Conservation (phyloP, 176 grass and related monocot species). For the Rhynchospora tenuis region DNA sequence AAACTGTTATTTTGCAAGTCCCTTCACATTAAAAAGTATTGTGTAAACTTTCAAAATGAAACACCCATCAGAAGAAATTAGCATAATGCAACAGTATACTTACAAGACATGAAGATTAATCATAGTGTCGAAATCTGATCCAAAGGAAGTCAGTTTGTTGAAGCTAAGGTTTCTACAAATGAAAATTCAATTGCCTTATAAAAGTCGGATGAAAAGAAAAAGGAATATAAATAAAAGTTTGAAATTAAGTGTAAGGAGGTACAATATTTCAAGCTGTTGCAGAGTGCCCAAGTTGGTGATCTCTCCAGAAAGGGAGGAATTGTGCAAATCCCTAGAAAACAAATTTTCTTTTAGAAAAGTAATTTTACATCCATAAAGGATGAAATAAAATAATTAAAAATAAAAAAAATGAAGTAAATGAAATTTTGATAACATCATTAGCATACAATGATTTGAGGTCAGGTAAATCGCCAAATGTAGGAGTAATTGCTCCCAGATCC, state of each 20-base stretch:
- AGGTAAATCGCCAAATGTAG: conserved; percentile 34
- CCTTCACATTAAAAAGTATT: conserved; percentile 23
- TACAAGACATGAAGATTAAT: conserved; percentile 36
- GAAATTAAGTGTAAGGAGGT: background rate
- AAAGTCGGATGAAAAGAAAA: background rate
- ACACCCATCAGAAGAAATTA: background rate
- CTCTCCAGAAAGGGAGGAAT: conserved; percentile 34
- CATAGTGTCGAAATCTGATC: conserved; percentile 28
- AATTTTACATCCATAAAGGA: background rate
- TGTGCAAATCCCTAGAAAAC: conserved; percentile 32
- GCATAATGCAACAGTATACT: conserved; percentile 9
- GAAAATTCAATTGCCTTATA: background rate
- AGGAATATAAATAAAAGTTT: background rate
- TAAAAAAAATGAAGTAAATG: background rate
- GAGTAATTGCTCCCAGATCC: conserved; percentile 35
- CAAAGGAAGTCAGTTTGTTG: conserved; percentile 36
- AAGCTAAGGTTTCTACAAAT: conserved; percentile 34
- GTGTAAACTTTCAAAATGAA: background rate
- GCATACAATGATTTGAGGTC: conserved; percentile 36
- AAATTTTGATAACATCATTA: background rate
- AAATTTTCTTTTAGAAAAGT: background rate
- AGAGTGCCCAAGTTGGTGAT: conserved; percentile 33
- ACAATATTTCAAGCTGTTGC: conserved; percentile 33
- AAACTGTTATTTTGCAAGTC: conserved; percentile 39
- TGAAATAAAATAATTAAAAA: conserved; percentile 7